Evolutionary conservation across 352 stramenopile species (phyloP), one percentile per base, ranked within the genome.

Genomic region (Phytopythium helicoides): DNA sequence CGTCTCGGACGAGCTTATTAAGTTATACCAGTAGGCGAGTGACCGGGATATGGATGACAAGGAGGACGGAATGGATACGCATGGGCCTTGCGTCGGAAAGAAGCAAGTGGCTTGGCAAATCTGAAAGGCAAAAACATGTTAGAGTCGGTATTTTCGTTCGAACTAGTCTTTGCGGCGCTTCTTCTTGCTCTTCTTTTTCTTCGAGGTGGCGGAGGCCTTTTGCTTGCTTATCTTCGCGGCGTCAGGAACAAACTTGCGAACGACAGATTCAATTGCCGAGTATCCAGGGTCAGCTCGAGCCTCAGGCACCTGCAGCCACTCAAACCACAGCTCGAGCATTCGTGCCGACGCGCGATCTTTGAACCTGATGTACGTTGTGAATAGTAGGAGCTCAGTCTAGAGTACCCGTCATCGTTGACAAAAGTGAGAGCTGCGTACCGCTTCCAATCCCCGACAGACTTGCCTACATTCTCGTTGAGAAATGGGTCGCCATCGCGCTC

Each of bases 1-100:
- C 26, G 95, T 99, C 41, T 99, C 96, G 19, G 96, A 99, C 71
- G 96, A 99, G 63, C 79, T 99, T 38, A 99, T 99, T 79, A 95
- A 97, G 55, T 71, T 99, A 54, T 99, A 99, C 80, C 91, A 98
- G 77, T 98, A 95, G 84, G 42, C 47, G 51, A 42, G 42, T 22
- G 52, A 22, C 11, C 45, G 23, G 21, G 54, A n/a, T 33, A 36
- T 33, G 28, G 28, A 33, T 9, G 28, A 9, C 28, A 9, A 33
- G 28, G 28, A 33, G 28, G 28, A 33, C 28, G 28, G 9, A 9
- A 33, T 33, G 28, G 28, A 33, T 33, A 33, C 5, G 28, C 28
- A 33, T 33, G 5, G 28, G 28, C 9, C 5, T 33, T 33, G 9
- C 28, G n/a, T n/a, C n/a, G n/a, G n/a, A n/a, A 5, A 33, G 9